These are phyloP conservation scores for Fusarium abutilonis DNA, from an alignment of 2,329 filamentous ascomycete species.

Conservation along the genomic window DNA sequence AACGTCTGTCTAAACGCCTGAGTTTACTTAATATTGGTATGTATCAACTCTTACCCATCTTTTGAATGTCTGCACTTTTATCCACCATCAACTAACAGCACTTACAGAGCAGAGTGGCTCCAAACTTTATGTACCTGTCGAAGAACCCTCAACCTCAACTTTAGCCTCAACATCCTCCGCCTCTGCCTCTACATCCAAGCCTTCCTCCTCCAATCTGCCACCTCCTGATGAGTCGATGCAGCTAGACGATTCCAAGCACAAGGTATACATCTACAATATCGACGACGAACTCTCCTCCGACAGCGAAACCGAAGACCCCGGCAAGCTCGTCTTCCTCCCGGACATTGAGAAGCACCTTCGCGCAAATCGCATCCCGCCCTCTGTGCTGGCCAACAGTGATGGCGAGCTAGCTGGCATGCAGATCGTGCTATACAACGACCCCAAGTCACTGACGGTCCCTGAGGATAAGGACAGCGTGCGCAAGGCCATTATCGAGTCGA, in stretches of 20 bases:
- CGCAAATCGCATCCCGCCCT: conserved; percentile 73
- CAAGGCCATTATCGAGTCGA: conserved; percentile 83
- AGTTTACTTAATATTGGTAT: conserved; percentile 84
- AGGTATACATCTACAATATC: conserved; percentile 90
- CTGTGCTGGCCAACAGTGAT: conserved; percentile 68
- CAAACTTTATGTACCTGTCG: conserved; percentile 73
- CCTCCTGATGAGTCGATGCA: conserved; percentile 73
- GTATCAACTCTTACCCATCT: conserved; percentile 33
- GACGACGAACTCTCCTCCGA: conserved; percentile 81
- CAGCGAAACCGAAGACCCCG: conserved; percentile 56
- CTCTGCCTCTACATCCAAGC: conserved; percentile 27
- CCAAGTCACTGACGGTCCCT: conserved; percentile 78
- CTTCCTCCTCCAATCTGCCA: conserved; percentile 36
- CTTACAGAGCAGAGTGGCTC: conserved; percentile 67
- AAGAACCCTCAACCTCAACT: conserved; percentile 51
- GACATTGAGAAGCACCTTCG: conserved; percentile 85
- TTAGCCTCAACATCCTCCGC: conserved; percentile 34
- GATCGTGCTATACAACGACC: conserved; percentile 86
- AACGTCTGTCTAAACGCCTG: conserved; percentile 85
- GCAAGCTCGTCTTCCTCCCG: conserved; percentile 79
- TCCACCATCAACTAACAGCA: conserved; percentile 15
- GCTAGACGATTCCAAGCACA: conserved; percentile 85
- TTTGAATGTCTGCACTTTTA: neutral
- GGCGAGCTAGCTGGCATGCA: conserved; percentile 70
- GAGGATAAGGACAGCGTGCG: conserved; percentile 80